Conservation (phyloP, 1,139 yeast species). For the Pneumocystis murina region DNA sequence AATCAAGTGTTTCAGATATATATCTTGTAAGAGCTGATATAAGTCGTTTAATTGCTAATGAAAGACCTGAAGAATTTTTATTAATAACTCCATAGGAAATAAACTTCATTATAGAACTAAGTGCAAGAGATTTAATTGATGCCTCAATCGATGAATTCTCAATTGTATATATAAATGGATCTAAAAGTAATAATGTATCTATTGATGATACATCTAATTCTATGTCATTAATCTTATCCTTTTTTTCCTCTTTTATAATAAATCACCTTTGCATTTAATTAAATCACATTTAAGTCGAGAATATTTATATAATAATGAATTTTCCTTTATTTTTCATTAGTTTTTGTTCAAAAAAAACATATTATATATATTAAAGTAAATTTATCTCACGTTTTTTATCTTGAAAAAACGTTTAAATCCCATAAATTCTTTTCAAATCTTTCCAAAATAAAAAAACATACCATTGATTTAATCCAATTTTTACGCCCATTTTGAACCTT, state of each 20-base stretch:
- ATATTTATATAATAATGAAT: background rate
- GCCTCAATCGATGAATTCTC: constrained; percentile 80
- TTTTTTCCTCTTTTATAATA: background rate
- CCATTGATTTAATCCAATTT: background rate
- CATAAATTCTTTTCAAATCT: background rate
- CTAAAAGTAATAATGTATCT: constrained; percentile 60
- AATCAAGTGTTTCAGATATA: constrained; percentile 90
- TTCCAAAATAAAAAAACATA: background rate
- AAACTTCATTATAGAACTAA: constrained; percentile 60
- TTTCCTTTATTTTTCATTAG: background rate
- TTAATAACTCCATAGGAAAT: constrained; percentile 44
- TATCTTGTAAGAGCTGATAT: constrained; percentile 80
- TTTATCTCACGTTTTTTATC: background rate
- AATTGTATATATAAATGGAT: constrained; percentile 77
- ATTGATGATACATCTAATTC: constrained; percentile 34
- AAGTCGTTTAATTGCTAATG: constrained; percentile 38
- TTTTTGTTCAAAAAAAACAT: background rate
- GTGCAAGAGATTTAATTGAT: constrained; percentile 65
- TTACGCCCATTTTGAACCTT: background rate
- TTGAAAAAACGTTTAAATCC: background rate
- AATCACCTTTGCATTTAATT: background rate
- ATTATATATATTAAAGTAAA: background rate
- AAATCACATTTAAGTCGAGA: background rate
- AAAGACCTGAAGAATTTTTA: constrained; percentile 34
- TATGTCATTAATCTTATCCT: background rate